Base-by-base conservation (phyloP, 2,329 filamentous ascomycete genomes). In the Arthrobotrys megalospora region DNA sequence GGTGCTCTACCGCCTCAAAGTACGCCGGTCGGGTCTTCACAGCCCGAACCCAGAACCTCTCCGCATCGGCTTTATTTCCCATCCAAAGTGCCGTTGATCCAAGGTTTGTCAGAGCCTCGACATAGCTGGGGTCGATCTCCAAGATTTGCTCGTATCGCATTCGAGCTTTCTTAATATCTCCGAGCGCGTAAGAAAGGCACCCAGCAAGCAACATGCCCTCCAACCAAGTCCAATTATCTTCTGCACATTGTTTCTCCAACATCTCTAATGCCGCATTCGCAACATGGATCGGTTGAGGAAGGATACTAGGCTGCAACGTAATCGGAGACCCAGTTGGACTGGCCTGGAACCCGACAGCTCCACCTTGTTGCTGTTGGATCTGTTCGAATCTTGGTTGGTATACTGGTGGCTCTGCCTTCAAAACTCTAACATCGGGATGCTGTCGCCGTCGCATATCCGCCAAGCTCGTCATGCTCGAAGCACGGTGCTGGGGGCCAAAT, bases 1-100 rank as follows among this genome's bases (percentile, higher is more conserved):
- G 88, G 85, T 98, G 94, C 83, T 99, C 96, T 1, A 96, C 93
- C 6, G 96, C 94, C 85, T 99, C 96, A 72, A 99, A 92, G 84
- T 97, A 96, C 82, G 90, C 92, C 0, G 96, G 96, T 7, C 93
- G 91, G 72, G 93, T 86, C 82, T 90, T 92, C 28, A 98, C 90
- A n/a, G 94, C 94, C 78, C 89, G 90, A 80, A 91, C 87, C 96
- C 96, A 99, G 82, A 94, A 89, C 73, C 90, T 88, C 83, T 97
- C 91, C 6, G 96, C 96, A 82, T 98, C 95, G 58, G 91, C 88
- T 75, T 91, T 91, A 76, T 92, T 90, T 78, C 93, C 91, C 8
- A 98, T 88, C 72, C 94, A 94, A 81, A 97, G 90, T 24, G 97
- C 86, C 0, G 95, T 94, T 21, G 95, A 95, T 21, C 95, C 96